Evolutionary conservation across 257 asterid species (phyloP).

Genomic region (Leptodermis oblonga): DNA sequence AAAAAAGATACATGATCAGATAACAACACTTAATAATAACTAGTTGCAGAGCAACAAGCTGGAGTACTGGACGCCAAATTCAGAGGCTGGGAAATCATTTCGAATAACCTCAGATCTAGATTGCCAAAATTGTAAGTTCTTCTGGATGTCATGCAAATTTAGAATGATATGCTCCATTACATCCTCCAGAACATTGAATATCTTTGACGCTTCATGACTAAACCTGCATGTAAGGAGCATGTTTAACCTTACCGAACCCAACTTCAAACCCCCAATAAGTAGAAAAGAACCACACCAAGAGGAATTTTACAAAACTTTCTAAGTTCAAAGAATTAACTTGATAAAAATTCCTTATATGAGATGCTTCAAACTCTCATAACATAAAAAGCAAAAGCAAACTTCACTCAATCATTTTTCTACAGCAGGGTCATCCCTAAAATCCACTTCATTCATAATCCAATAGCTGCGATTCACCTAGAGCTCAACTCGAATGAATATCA

Average conservation of each 20-base stretch:
- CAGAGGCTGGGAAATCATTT: slow-evolving; percentile 1
- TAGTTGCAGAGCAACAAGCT: background rate
- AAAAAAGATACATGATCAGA: slow-evolving; percentile 12
- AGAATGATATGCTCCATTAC: slow-evolving; percentile 56
- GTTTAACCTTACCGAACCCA: slow-evolving; percentile 3
- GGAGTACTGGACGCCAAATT: background rate
- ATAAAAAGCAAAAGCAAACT: background rate
- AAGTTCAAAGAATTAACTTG: background rate
- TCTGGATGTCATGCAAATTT: slow-evolving; percentile 75
- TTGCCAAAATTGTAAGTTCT: slow-evolving; percentile 80
- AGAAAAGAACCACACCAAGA: background rate
- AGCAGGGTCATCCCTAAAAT: background rate
- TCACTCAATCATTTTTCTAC: background rate
- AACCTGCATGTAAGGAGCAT: slow-evolving; percentile 45
- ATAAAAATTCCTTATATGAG: background rate
- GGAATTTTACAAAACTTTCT: background rate
- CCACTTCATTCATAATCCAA: background rate
- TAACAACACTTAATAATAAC: background rate
- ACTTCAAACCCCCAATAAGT: slow-evolving; percentile 6
- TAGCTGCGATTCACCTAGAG: too few relatives aligned
- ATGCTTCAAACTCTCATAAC: background rate
- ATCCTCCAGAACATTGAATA: slow-evolving; percentile 68
- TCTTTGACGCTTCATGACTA: slow-evolving; percentile 41
- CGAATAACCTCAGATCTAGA: slow-evolving; percentile 78
- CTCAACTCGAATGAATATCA: background rate